Conservation (phyloP, 2,329 filamentous ascomycete genomes). For the Cadophora luteo-olivacea region DNA sequence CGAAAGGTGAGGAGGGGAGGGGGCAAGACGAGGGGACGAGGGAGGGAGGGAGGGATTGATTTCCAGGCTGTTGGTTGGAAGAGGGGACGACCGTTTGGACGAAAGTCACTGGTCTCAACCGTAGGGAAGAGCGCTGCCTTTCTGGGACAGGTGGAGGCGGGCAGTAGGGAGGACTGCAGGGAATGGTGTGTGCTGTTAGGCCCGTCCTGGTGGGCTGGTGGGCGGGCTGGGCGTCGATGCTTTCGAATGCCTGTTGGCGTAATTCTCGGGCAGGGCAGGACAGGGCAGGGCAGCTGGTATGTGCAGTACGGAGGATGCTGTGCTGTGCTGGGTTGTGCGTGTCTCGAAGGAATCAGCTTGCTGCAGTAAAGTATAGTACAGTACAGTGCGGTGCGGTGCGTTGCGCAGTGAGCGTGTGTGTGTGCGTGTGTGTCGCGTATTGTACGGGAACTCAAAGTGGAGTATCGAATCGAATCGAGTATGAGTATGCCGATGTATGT, state of each 20-base stretch:
- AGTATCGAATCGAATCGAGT: constrained; percentile 1
- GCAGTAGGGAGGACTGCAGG: constrained; percentile 19
- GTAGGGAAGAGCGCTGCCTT: constrained; percentile 18
- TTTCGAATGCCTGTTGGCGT: constrained; percentile 1
- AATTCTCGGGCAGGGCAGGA: no score
- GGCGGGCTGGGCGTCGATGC: background rate
- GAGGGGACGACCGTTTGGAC: constrained; percentile 32
- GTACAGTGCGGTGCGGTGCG: background rate
- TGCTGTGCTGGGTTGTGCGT: constrained; percentile 11
- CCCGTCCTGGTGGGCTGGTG: constrained; percentile 1
- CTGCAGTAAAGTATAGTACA: background rate
- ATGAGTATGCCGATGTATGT: background rate
- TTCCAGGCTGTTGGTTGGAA: constrained; percentile 36
- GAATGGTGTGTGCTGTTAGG: constrained; percentile 12
- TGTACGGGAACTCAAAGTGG: background rate
- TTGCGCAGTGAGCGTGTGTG: background rate
- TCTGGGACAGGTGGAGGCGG: constrained; percentile 16
- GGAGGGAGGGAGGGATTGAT: background rate
- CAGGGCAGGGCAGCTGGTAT: constrained; percentile 1
- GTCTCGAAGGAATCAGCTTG: constrained; percentile 10
- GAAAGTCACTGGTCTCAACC: constrained; percentile 29
- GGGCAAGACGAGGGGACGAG: background rate
- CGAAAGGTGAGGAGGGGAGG: constrained; percentile 2
- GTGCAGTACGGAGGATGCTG: constrained; percentile 17
- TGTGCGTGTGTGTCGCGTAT: background rate